Evolutionary conservation across 2,329 filamentous ascomycete genomes (phyloP), one percentile per base, ranked within the genome.

Genomic region (Scedosporium apiospermum): DNA sequence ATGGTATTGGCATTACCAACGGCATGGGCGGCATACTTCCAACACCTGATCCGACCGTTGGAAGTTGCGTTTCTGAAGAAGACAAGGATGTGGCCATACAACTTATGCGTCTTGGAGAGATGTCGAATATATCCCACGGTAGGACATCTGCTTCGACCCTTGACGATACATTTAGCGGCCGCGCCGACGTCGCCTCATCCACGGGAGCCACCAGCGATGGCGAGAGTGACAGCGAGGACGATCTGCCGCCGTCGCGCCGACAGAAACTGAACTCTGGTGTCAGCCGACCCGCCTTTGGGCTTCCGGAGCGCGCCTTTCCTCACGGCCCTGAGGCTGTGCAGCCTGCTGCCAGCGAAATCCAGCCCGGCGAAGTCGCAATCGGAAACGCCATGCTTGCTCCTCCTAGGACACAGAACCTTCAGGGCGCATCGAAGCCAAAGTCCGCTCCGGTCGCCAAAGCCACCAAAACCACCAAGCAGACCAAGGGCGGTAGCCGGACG

Each of bases 11-110:
- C 60, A 64, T 68, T 7, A 18, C 63, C 38, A 65, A 66, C 59
- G 57, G 62, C 59, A 63, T 71, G 75, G 71, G 73, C 10, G 86
- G 87, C 62, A 84, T 96, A 68, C 80, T 97, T 66, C 93, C 93
- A 21, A 99, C 95, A 2, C 95, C 95, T 27, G 95, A 98, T 69
- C 93, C 93, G n/a, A 99, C 95, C 12, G 90, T 98, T 68, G 91
- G 91, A 62, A 98, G 93, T 76, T 96, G 91, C 74, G 93, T 99
- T 74, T 98, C 93, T 14, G 95, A 99, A 72, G 95, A 99, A 75
- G 85, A 88, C 68, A 88, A 88, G 71, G 95, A 99, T 75, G 95
- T 98, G 65, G 95, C 95, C 63, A 88, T 97, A 72, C 95, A 98
- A 77, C 81, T 99, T 70, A 98, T 99, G 88, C 89, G 93, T 68